phyloP scores from a whole-genome alignment of 2,329 filamentous ascomycete species.

The Knoxdaviesia proteae region DNA sequence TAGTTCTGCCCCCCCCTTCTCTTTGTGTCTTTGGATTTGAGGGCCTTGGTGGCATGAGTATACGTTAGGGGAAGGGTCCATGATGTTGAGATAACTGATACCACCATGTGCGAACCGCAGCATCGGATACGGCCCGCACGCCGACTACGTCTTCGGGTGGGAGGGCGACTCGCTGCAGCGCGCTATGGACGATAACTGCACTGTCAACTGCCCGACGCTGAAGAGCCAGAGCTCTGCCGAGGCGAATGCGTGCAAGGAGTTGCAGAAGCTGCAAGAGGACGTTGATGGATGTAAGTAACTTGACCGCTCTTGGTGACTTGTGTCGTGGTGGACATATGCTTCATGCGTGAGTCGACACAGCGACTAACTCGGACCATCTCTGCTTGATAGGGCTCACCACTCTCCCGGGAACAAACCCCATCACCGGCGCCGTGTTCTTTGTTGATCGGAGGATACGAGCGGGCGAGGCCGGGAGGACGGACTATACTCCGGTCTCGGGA shows the following conservation, averaged over 20 bases:
- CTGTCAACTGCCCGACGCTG: constrained; percentile 8
- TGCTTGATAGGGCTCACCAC: too few relatives aligned
- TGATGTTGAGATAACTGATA: not conserved
- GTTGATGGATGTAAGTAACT: constrained; percentile 20
- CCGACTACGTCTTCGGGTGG: constrained; percentile 4
- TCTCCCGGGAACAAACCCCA: too few relatives aligned
- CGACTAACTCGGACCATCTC: too few relatives aligned
- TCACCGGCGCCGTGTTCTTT: too few relatives aligned
- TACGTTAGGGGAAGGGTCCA: not conserved
- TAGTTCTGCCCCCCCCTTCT: not conserved
- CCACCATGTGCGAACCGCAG: not conserved
- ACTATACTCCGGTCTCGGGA: too few relatives aligned
- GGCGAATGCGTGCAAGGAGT: constrained; percentile 1
- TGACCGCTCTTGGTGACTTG: not conserved
- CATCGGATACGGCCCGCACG: constrained; percentile 3
- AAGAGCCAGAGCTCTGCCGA: constrained; percentile 1
- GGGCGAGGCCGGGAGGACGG: too few relatives aligned
- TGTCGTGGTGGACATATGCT: too few relatives aligned
- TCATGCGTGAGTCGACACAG: too few relatives aligned
- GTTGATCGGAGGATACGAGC: too few relatives aligned
- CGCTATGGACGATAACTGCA: constrained; percentile 24
- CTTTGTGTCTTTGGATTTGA: not conserved
- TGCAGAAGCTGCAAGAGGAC: constrained; percentile 24
- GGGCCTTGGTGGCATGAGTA: too few relatives aligned
- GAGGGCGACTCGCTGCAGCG: constrained; percentile 10